A percentile compares a stretch with the other conserved stretches of the same genome.
Evolutionary conservation across 345 rosid species (phyloP).

Genomic region (Citrus sinensis): DVS_A1.0 CM039167.1:3210501-3211000

Average conservation of each 20-base stretch:
- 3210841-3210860: not conserved
- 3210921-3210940: too few relatives aligned
- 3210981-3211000: too few relatives aligned
- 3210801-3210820: slow-evolving; percentile 86
- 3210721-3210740: slow-evolving; percentile 93
- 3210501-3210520: slow-evolving; percentile 86
- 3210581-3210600: not conserved
- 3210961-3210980: too few relatives aligned
- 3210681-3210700: slow-evolving; percentile 95
- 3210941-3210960: too few relatives aligned
- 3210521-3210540: slow-evolving; percentile 88
- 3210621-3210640: slow-evolving; percentile 5
- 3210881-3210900: too few relatives aligned
- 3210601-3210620: not conserved
- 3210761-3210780: slow-evolving; percentile 91
- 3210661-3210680: slow-evolving; percentile 82
- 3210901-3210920: too few relatives aligned
- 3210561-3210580: not conserved
- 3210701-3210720: slow-evolving; percentile 84
- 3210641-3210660: slow-evolving; percentile 51
- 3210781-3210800: slow-evolving; percentile 92
- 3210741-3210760: slow-evolving; percentile 90
- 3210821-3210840: slow-evolving; percentile 43
- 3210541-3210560: slow-evolving; percentile 79
- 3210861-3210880: not conserved